A percentile compares a stretch with the other conserved stretches of the same genome.
Evolutionary conservation across 305 asterid species (phyloP).

Genomic region (Fraxinus baroniana): DNA sequence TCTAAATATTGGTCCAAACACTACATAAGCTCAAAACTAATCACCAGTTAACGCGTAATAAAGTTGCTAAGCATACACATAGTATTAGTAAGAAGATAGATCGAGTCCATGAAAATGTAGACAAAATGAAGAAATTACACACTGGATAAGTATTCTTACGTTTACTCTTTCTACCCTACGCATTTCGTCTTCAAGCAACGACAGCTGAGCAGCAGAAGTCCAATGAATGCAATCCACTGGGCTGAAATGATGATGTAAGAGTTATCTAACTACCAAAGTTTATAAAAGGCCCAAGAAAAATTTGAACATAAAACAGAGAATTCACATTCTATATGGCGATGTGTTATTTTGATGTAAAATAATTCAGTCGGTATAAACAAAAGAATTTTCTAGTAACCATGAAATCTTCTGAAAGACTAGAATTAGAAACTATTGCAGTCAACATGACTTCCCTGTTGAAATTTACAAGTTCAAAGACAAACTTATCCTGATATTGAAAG

Average conservation of each 20-base stretch:
- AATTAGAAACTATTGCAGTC: not conserved
- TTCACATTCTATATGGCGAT: not conserved
- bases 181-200: constrained; percentile 97
- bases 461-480: not conserved
- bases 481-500: not conserved
- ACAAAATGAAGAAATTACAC: not conserved
- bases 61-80: not conserved
- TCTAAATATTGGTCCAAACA: not conserved
- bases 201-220: constrained; percentile 92
- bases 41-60: not conserved
- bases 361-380: not conserved
- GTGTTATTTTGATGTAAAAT: not conserved
- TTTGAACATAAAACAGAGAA: not conserved
- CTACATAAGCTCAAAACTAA: not conserved
- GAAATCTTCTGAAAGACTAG: not conserved
- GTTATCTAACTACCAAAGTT: constrained; percentile 26
- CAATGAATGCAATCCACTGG: constrained; percentile 96
- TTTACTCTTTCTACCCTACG: constrained; percentile 95
- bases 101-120: not conserved
- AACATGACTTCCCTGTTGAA: not conserved
- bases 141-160: constrained; percentile 42
- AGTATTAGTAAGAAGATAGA: not conserved
- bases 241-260: constrained; percentile 51
- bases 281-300: not conserved
- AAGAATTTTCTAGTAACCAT: not conserved